These are phyloP conservation scores for Seiridium unicorne DNA, from an alignment of 2,329 filamentous ascomycete species.

Conservation along the genomic window DNA sequence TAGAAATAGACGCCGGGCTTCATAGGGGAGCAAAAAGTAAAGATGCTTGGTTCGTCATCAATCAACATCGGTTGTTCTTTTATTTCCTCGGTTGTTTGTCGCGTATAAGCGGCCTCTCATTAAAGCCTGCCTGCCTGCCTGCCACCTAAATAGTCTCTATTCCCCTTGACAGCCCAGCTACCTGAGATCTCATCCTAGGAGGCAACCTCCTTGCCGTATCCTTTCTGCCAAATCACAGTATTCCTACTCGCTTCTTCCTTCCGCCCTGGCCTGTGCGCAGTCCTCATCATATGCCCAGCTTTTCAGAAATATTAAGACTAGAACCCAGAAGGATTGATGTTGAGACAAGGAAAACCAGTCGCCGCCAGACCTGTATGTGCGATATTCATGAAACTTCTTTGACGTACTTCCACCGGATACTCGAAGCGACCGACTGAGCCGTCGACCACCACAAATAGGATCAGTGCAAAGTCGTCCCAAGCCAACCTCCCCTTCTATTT, in stretches of 20 bases:
- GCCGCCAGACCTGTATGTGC: neutral
- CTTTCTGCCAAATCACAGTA: neutral
- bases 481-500: neutral
- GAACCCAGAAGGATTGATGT: neutral
- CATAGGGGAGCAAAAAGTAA: neutral
- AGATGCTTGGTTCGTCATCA: neutral
- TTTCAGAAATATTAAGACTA: conserved; percentile 5
- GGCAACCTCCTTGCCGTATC: conserved; percentile 11
- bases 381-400: neutral
- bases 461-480: neutral
- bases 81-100: neutral
- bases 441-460: neutral
- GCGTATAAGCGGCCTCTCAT: conserved; percentile 3
- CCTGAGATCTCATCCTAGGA: neutral
- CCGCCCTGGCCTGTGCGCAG: neutral
- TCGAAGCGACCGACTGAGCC: neutral
- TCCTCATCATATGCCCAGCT: conserved; percentile 2
- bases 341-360: neutral
- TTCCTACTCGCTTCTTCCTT: neutral
- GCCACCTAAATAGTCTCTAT: conserved; percentile 6
- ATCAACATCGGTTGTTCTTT: neutral
- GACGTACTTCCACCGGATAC: neutral
- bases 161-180: neutral
- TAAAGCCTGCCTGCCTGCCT: conserved; percentile 6
- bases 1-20: neutral